A percentile compares a stretch with the other conserved stretches of the same genome.
Evolutionary conservation across 176 grass and related monocot species (phyloP).

Genomic region (Elaeis guineensis): DNA sequence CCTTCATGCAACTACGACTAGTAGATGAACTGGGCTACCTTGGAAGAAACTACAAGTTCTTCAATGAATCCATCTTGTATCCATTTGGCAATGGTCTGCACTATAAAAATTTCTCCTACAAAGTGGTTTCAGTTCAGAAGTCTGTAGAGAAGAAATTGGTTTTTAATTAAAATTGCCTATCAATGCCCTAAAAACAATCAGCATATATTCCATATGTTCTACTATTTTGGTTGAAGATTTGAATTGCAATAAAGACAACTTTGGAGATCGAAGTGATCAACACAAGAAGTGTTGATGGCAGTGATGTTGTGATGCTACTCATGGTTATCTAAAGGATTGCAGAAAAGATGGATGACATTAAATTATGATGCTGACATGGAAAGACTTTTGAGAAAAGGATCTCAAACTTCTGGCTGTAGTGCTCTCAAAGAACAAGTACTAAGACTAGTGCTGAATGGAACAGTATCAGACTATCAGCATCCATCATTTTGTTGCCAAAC

Average conservation of each 20-base stretch:
- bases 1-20: background rate
- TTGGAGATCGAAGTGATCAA: no score
- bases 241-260: no score
- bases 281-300: slow-evolving; percentile 21
- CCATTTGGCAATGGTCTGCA: background rate
- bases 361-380: slow-evolving; percentile 58
- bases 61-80: background rate
- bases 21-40: slow-evolving; percentile 20
- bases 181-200: background rate
- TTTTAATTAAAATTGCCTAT: background rate
- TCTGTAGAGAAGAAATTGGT: background rate
- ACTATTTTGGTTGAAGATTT: no score
- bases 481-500: slow-evolving; percentile 62
- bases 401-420: slow-evolving; percentile 62
- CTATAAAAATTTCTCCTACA: background rate
- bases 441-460: slow-evolving; percentile 39
- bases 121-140: background rate
- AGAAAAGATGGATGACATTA: slow-evolving; percentile 27
- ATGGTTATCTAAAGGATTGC: slow-evolving; percentile 33
- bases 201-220: background rate
- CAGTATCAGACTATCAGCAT: slow-evolving; percentile 52
- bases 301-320: background rate
- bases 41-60: slow-evolving; percentile 71
- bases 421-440: slow-evolving; percentile 26
- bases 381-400: slow-evolving; percentile 52